These are phyloP conservation scores for Trametes coccinea DNA, from an alignment of 768 basidiomycete genomes.

Conservation along the genomic window DNA sequence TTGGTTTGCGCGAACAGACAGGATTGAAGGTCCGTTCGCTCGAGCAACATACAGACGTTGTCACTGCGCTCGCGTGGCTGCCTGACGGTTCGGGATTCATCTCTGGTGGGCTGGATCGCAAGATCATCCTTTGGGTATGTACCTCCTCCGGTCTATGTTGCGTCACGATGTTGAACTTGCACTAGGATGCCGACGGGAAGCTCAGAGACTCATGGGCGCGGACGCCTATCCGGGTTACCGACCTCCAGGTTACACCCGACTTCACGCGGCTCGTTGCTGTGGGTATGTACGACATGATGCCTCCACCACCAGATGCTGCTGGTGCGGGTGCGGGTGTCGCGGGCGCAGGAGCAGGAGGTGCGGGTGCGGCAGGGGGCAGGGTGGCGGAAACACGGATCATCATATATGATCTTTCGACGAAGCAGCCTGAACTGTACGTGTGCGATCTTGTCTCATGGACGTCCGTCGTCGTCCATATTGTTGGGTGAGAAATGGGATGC, in stretches of 20 bases:
- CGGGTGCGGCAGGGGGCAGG: slow-evolving; percentile 31
- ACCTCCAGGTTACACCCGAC: slow-evolving; percentile 86
- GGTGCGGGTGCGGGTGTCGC: slow-evolving; percentile 12
- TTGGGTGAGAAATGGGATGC: background rate
- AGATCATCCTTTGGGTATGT: slow-evolving; percentile 81
- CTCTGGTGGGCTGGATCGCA: slow-evolving; percentile 84
- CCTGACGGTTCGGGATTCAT: slow-evolving; percentile 89
- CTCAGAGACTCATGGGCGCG: slow-evolving; percentile 67
- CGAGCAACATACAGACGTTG: slow-evolving; percentile 75
- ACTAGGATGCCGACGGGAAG: slow-evolving; percentile 74
- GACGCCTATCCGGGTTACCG: slow-evolving; percentile 78
- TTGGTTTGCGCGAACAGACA: slow-evolving; percentile 47
- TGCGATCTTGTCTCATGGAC: background rate
- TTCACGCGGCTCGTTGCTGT: slow-evolving; percentile 81
- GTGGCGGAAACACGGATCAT: slow-evolving; percentile 60
- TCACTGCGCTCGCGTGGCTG: slow-evolving; percentile 85
- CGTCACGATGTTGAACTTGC: slow-evolving; percentile 6
- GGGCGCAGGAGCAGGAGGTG: slow-evolving; percentile 29
- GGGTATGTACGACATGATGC: slow-evolving; percentile 55
- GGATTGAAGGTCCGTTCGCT: slow-evolving; percentile 69
- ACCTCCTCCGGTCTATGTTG: background rate
- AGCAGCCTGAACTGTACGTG: slow-evolving; percentile 67
- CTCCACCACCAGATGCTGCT: background rate
- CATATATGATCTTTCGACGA: slow-evolving; percentile 73
- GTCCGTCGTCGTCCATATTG: background rate